phyloP scores from a whole-genome alignment of 225 moss, liverwort and hornwort species.

The Marchantia paleacea region DNA sequence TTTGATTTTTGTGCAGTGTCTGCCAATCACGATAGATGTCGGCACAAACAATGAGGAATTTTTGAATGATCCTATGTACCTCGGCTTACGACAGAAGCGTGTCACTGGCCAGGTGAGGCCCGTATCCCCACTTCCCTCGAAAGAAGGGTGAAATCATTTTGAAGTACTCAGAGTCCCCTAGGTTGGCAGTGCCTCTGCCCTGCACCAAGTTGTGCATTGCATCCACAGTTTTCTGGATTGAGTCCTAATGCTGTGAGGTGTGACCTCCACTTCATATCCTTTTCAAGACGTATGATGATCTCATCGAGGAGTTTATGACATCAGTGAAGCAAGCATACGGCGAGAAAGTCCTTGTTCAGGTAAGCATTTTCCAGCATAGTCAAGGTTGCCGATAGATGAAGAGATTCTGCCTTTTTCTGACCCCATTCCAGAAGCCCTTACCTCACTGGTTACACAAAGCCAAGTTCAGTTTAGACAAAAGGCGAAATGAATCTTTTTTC shows the following conservation, averaged over 20 bases:
- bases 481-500: no score
- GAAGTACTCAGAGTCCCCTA: no score
- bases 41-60: constrained; percentile 85
- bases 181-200: no score
- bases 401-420: neutral
- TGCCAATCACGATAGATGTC: constrained; percentile 82
- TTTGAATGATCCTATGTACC: constrained; percentile 71
- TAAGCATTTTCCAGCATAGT: constrained; percentile 11
- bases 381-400: neutral
- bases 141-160: neutral
- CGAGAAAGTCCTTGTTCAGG: constrained; percentile 84
- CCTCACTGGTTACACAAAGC: no score
- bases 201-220: neutral
- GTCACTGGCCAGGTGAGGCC: constrained; percentile 55
- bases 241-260: neutral
- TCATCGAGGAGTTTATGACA: constrained; percentile 76
- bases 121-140: neutral
- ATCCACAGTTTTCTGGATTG: neutral
- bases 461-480: no score
- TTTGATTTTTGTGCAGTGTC: constrained; percentile 45
- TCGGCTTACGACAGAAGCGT: constrained; percentile 70
- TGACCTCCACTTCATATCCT: neutral
- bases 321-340: constrained; percentile 83
- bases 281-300: constrained; percentile 69
- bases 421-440: neutral